Evolutionary conservation across 2,329 filamentous ascomycete species (phyloP), one percentile per base, ranked within the genome.

Genomic region (Hypoxylon rubiginosum): DNA sequence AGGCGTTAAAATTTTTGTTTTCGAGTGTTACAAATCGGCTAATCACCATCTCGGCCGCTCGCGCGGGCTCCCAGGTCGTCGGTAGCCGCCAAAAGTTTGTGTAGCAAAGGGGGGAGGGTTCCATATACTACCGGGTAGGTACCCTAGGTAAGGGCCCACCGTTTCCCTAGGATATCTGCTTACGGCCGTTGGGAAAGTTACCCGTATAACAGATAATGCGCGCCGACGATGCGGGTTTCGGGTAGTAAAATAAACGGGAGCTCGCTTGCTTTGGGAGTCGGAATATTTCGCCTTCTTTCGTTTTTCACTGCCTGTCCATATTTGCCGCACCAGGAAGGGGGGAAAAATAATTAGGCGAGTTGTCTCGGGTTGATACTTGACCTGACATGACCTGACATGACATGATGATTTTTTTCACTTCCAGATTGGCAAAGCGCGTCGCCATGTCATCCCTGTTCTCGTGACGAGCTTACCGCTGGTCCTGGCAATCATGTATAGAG

Each of bases 291-390:
- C 45, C 30, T 30, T 32, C n/a, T 30, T 46, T 48, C 8, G 8
- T 53, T 15, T 49, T 52, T 30, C n/a, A n/a, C 53, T 63, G 51
- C 43, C 41, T 24, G 21, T 4, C 21, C 21, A 24, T 24, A 58
- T 39, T 58, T 64, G 58, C 56, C 68, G 66, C 6, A 9, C 28
- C 28, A 58, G 61, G 61, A 68, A n/a, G 17, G 7, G 7, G 62
- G 54, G 36, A 72, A 67, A 58, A 13, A 26, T 6, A 69, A 68
- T 71, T 72, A 74, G 66, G 68, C 73, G 73, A 74, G 70, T 54
- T 74, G 73, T 75, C 73, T 74, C 72, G 72, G 72, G 70, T 71
- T 67, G 59, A 72, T 58, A 57, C 71, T 41, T 68, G 65, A 62
- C 58, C 66, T 68, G 62, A 64, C 68, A 62, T 68, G 67, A 62